Conservation (phyloP, 2,329 filamentous ascomycete species). For the Aureobasidium sp. region DNA sequence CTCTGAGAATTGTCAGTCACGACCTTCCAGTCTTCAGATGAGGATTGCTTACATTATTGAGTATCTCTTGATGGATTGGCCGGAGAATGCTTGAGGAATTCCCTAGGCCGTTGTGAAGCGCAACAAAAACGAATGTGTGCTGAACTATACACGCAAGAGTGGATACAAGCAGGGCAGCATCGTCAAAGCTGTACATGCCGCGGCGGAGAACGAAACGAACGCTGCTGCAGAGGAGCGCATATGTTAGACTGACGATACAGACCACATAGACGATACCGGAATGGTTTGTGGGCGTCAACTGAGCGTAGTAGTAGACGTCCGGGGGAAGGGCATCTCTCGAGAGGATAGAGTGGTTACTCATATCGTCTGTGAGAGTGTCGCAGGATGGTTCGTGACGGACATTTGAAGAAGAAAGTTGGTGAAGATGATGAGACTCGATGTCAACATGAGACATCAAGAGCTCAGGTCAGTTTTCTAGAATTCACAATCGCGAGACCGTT, state of each 20-base stretch:
- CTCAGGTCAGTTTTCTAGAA: background rate
- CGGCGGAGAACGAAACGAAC: background rate
- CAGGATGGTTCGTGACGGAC: background rate
- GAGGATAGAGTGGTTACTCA: background rate
- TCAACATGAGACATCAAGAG: background rate
- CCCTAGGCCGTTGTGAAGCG: background rate
- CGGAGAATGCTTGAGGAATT: background rate
- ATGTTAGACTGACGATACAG: conserved; percentile 3
- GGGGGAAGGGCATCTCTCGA: background rate
- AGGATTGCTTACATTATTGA: background rate
- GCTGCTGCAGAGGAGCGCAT: background rate
- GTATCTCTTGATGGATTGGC: background rate
- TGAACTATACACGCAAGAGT: conserved; percentile 6
- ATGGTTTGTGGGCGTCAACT: background rate
- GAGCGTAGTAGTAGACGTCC: conserved; percentile 2
- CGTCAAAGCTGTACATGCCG: conserved; percentile 8
- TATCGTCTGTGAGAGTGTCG: background rate
- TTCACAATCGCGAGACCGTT: background rate
- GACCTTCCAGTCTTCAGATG: background rate
- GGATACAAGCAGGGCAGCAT: conserved; percentile 2
- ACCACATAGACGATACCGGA: background rate
- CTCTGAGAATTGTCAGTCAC: background rate
- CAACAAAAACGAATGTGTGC: background rate
- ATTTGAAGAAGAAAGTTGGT: background rate
- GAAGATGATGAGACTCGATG: background rate